Percentiles rank a stretch among this genome's conserved stretches.
Evolutionary conservation across 176 grass and related monocot species (phyloP).

Genomic region (Juncus effusus): DNA sequence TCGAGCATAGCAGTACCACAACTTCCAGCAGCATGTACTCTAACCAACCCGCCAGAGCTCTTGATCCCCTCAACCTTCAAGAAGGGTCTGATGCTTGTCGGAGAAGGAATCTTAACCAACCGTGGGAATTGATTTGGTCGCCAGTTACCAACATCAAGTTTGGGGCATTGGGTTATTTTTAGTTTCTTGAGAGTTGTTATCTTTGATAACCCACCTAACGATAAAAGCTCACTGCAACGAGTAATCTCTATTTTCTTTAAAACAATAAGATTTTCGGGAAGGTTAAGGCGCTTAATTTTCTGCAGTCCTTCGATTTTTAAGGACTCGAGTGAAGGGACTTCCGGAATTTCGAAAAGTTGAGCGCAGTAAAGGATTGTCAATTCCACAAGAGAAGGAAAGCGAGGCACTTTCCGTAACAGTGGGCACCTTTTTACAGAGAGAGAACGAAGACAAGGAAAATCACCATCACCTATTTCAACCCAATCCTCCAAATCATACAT

Average conservation of each 20-base stretch:
- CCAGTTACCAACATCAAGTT: too few relatives aligned
- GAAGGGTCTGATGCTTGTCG: too few relatives aligned
- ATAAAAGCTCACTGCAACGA: slow-evolving; percentile 18
- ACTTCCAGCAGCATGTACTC: too few relatives aligned
- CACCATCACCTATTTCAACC: slow-evolving; percentile 8
- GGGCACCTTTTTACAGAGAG: slow-evolving; percentile 30
- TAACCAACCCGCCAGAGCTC: too few relatives aligned
- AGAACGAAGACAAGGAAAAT: slow-evolving; percentile 20
- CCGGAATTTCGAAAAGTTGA: slow-evolving; percentile 20
- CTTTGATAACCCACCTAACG: slow-evolving; percentile 2
- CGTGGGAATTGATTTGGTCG: too few relatives aligned
- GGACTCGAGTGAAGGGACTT: slow-evolving; percentile 18
- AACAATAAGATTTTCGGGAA: slow-evolving; percentile 1
- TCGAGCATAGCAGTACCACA: too few relatives aligned
- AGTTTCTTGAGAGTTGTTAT: too few relatives aligned
- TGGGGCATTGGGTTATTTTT: too few relatives aligned
- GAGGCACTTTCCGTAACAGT: slow-evolving; percentile 8
- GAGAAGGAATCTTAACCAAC: too few relatives aligned
- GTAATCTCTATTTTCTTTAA: slow-evolving; percentile 36
- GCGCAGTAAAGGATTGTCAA: slow-evolving; percentile 16
- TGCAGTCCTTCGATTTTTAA: slow-evolving; percentile 35
- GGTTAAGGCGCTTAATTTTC: slow-evolving; percentile 6
- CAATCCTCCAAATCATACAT: slow-evolving; percentile 36
- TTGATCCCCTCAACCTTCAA: too few relatives aligned
- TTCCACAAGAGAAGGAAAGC: slow-evolving; percentile 13